phyloP scores from a whole-genome alignment of 805 yeast genomes.

The Candida yuanshanica region DNA sequence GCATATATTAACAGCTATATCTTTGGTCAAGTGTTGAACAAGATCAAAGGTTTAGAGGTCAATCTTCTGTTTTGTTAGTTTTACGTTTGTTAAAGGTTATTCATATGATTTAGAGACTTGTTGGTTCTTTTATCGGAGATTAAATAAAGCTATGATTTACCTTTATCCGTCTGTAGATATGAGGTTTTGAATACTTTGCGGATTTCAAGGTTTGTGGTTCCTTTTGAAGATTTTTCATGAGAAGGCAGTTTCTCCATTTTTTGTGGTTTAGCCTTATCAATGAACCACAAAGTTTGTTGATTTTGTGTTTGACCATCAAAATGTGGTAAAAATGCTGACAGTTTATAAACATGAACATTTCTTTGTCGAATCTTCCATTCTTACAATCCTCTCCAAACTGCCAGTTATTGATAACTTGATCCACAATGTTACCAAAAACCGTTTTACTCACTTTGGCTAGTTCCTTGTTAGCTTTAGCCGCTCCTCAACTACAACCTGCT shows the following conservation, averaged over 20 bases:
- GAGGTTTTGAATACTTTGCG: neutral
- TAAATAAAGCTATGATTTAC: neutral
- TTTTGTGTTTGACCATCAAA: neutral
- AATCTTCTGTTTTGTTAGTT: neutral
- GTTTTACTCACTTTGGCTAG: constrained; percentile 8
- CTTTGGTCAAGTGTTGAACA: no score
- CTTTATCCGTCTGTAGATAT: neutral
- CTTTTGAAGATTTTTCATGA: neutral
- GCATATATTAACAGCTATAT: no score
- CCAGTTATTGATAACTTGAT: neutral
- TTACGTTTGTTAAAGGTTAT: neutral
- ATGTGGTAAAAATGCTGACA: neutral
- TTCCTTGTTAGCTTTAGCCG: constrained; percentile 8
- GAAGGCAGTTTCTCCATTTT: no score
- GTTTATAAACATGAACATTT: neutral
- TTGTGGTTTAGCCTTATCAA: neutral
- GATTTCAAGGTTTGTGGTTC: neutral
- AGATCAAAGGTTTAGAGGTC: no score
- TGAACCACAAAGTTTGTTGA: neutral
- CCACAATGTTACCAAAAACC: constrained; percentile 11
- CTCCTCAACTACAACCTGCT: constrained; percentile 9
- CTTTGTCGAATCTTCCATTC: neutral
- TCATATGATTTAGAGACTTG: neutral
- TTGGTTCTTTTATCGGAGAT: neutral
- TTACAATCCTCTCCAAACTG: no score